A percentile compares a stretch with the other conserved stretches of the same genome.
Evolutionary conservation across 2,329 filamentous ascomycete species (phyloP).

Genomic region (Emmonsiellopsis sp.): DNA sequence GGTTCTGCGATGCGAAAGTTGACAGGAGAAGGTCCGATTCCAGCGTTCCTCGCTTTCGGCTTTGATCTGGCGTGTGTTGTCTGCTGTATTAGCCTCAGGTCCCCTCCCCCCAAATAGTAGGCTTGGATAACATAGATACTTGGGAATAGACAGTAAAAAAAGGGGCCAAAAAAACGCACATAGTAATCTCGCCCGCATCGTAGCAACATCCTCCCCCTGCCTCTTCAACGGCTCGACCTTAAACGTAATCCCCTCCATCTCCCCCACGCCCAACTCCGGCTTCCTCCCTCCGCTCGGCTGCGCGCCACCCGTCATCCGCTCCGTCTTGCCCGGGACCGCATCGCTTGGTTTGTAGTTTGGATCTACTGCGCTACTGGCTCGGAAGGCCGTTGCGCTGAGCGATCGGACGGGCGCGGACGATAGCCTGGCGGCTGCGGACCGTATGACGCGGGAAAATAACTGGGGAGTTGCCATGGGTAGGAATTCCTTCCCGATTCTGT

Average conservation of each 20-base stretch:
- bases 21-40: constrained; percentile 93
- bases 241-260: constrained; percentile 79
- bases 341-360: constrained; percentile 49
- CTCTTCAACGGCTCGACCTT: constrained; percentile 82
- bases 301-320: constrained; percentile 56
- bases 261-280: constrained; percentile 56
- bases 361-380: constrained; percentile 43
- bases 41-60: constrained; percentile 88
- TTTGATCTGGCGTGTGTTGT: constrained; percentile 60
- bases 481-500: neutral
- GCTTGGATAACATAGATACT: neutral
- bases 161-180: constrained; percentile 32
- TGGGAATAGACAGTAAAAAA: neutral
- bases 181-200: constrained; percentile 78
- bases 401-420: constrained; percentile 17
- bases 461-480: constrained; percentile 37
- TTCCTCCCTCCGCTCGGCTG: neutral
- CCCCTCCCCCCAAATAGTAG: neutral
- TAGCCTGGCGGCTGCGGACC: constrained; percentile 20
- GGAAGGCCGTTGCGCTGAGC: constrained; percentile 24
- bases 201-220: constrained; percentile 70
- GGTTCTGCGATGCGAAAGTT: constrained; percentile 78
- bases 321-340: constrained; percentile 51
- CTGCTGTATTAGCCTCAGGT: neutral
- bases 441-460: constrained; percentile 35